phyloP scores from a whole-genome alignment of 208 protist genomes.

The Crithidia expoeki region DNA sequence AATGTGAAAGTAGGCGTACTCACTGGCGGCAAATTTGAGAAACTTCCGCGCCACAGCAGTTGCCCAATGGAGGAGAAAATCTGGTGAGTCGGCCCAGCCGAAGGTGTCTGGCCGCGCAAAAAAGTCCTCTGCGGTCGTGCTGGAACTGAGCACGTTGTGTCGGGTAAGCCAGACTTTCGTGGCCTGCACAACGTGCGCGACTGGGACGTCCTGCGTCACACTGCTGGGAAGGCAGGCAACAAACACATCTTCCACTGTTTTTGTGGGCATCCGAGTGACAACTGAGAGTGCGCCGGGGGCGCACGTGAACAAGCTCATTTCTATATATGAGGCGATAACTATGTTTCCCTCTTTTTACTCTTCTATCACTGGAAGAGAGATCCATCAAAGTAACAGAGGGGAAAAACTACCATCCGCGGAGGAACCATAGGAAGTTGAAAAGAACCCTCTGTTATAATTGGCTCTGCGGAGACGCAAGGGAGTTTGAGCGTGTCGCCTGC shows the following conservation, averaged over 20 bases:
- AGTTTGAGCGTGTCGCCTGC: too few species aligned
- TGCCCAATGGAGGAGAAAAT: constrained; percentile 24
- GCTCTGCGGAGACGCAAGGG: too few species aligned
- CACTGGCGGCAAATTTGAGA: constrained; percentile 47
- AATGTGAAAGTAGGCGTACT: constrained; percentile 43
- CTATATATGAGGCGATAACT: not conserved
- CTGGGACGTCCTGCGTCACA: not conserved
- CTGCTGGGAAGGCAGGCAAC: constrained; percentile 1
- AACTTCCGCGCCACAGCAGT: constrained; percentile 38
- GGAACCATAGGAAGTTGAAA: too few species aligned
- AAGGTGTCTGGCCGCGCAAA: constrained; percentile 29
- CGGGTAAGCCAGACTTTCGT: constrained; percentile 17
- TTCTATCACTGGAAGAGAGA: too few species aligned
- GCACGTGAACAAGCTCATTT: not conserved
- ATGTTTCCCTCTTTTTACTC: not conserved
- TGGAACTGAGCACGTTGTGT: constrained; percentile 11
- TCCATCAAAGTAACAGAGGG: too few species aligned
- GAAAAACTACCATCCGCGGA: too few species aligned
- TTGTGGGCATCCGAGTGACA: not conserved
- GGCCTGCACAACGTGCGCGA: not conserved
- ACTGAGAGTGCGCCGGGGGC: not conserved
- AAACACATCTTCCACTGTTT: constrained; percentile 24
- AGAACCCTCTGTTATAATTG: too few species aligned
- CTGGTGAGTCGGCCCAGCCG: constrained; percentile 15
- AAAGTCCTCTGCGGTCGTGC: constrained; percentile 12